Conservation (phyloP, 2,329 filamentous ascomycete species). For the Paraconiothyrium sp. region DNA sequence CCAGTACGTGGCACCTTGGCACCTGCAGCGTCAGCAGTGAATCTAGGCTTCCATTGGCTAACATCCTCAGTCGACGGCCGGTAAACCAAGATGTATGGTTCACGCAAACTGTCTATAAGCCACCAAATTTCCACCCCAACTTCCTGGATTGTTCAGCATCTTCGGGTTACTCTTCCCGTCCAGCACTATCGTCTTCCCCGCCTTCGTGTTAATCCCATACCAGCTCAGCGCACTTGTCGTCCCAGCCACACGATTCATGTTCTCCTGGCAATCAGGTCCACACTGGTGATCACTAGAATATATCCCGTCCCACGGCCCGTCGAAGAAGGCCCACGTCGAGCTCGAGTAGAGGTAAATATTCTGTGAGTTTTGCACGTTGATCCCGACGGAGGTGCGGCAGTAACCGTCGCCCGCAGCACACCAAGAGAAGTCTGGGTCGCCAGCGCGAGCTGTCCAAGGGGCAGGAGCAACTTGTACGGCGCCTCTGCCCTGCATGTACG, state of each 20-base stretch:
- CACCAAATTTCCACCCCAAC: constrained; percentile 13
- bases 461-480: constrained; percentile 71
- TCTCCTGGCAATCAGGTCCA: constrained; percentile 7
- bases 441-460: constrained; percentile 17
- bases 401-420: constrained; percentile 3
- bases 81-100: too few relatives aligned
- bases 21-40: too few relatives aligned
- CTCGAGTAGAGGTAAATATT: not conserved
- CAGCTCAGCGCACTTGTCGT: not conserved
- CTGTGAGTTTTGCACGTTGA: constrained; percentile 8
- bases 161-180: constrained; percentile 6
- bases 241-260: constrained; percentile 10
- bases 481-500: constrained; percentile 73
- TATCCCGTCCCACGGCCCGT: constrained; percentile 8
- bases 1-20: too few relatives aligned
- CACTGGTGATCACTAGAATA: not conserved
- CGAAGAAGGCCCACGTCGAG: constrained; percentile 11
- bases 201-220: constrained; percentile 9
- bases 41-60: too few relatives aligned
- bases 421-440: constrained; percentile 11
- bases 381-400: constrained; percentile 4
- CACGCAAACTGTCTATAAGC: constrained; percentile 10
- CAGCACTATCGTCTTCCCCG: constrained; percentile 1
- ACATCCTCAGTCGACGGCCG: too few relatives aligned
- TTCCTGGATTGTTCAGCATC: constrained; percentile 1